phyloP scores from a whole-genome alignment of 768 basidiomycete species.

The Floccularia luteovirens region DNA sequence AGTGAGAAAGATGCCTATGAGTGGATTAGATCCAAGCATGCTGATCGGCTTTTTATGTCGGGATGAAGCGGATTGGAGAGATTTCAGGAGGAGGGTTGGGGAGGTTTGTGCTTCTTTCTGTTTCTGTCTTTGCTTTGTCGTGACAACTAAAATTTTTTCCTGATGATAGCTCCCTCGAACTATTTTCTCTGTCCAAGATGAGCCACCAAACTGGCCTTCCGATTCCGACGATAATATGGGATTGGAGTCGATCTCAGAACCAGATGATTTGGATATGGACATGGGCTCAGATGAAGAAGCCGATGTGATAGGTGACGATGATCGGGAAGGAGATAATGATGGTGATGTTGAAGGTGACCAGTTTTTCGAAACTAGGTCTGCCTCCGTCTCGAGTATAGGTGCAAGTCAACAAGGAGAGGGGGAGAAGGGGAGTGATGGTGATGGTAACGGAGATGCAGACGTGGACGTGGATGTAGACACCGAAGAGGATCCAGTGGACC shows the following conservation, averaged over 20 bases:
- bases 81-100: conserved; percentile 63
- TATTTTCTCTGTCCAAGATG: conserved; percentile 84
- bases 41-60: conserved; percentile 85
- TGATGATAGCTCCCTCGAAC: conserved; percentile 45
- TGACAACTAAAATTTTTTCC: conserved; percentile 6
- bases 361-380: conserved; percentile 46
- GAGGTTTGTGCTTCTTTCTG: conserved; percentile 44
- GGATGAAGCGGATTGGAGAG: conserved; percentile 80
- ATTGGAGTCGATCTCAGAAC: conserved; percentile 78
- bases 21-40: conserved; percentile 94
- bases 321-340: too few species aligned
- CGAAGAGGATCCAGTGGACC: conserved; percentile 66
- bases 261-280: conserved; percentile 53
- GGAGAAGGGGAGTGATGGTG: conserved; percentile 41
- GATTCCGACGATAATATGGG: conserved; percentile 74
- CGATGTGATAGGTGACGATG: too few species aligned
- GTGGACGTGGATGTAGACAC: conserved; percentile 63
- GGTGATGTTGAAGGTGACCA: conserved; percentile 38
- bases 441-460: conserved; percentile 66
- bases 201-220: conserved; percentile 77
- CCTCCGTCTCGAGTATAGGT: conserved; percentile 31
- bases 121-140: conserved; percentile 4
- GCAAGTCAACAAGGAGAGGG: conserved; percentile 20
- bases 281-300: too few species aligned
- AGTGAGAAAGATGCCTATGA: conserved; percentile 89